Conservation (phyloP, 129 eudicot genomes). For the Artemisia annua region DNA sequence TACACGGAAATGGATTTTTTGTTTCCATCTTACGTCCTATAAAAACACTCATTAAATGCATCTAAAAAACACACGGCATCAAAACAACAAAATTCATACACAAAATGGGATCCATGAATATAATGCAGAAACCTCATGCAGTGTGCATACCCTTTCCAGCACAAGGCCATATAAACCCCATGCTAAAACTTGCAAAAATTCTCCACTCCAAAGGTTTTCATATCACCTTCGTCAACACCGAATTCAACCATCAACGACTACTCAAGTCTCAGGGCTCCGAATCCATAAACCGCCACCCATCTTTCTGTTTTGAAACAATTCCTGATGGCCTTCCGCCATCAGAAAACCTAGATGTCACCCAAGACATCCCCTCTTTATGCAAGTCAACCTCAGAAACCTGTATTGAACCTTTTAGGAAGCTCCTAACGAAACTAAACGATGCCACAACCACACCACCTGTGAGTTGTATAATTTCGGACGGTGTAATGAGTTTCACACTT, state of each 20-base stretch:
- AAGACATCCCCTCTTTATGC: conserved; percentile 28
- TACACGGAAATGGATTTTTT: too few relatives aligned
- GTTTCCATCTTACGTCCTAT: too few relatives aligned
- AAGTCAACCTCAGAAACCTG: conserved; percentile 19
- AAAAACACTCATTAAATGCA: too few relatives aligned
- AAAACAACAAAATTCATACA: too few relatives aligned
- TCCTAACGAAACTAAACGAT: conserved; percentile 25
- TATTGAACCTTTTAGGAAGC: conserved; percentile 25
- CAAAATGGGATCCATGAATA: too few relatives aligned
- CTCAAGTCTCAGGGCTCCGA: conserved; percentile 28
- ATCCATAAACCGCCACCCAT: conserved; percentile 10
- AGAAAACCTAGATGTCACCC: conserved; percentile 31
- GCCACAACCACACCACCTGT: conserved; percentile 19
- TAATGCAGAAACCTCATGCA: too few relatives aligned
- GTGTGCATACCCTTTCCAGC: too few relatives aligned
- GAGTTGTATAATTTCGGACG: conserved; percentile 36
- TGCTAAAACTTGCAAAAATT: too few relatives aligned
- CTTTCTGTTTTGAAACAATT: conserved; percentile 41
- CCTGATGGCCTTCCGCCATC: conserved; percentile 43
- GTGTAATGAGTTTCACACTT: conserved; percentile 35
- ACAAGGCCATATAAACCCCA: too few relatives aligned
- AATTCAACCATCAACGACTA: conserved; percentile 18
- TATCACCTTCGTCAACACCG: too few relatives aligned
- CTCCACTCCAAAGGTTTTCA: too few relatives aligned
- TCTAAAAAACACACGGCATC: too few relatives aligned